Conservation (phyloP, 2,329 filamentous ascomycete genomes). For the Aspergillus pseudoglaucus region DNA sequence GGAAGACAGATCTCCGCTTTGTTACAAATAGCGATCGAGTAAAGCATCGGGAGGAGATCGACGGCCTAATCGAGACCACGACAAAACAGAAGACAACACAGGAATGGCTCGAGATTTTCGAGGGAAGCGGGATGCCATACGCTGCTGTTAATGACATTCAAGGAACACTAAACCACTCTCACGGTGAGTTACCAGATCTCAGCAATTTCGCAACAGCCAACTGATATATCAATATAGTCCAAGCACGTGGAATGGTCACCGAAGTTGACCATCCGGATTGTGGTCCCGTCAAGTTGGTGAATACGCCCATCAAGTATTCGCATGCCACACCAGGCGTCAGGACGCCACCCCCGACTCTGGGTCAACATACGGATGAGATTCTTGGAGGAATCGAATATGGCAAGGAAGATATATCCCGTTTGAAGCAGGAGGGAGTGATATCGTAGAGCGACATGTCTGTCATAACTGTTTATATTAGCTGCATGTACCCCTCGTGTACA, state of each 20-base stretch:
- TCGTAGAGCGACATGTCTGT: constrained; percentile 29
- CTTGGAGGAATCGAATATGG: constrained; percentile 56
- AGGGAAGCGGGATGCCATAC: constrained; percentile 90
- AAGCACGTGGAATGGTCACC: constrained; percentile 80
- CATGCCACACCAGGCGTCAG: constrained; percentile 70
- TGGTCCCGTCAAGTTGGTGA: constrained; percentile 82
- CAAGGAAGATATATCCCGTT: constrained; percentile 50
- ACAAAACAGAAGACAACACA: constrained; percentile 72
- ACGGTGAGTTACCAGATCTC: constrained; percentile 52
- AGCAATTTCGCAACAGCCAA: not conserved
- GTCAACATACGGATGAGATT: constrained; percentile 79
- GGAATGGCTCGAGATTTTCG: constrained; percentile 80
- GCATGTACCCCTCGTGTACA: not conserved
- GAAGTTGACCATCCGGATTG: constrained; percentile 78
- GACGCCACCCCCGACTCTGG: constrained; percentile 73
- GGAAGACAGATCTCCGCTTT: constrained; percentile 52
- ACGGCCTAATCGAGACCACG: constrained; percentile 68
- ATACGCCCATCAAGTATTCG: constrained; percentile 91
- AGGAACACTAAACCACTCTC: constrained; percentile 72
- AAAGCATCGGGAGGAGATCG: constrained; percentile 66
- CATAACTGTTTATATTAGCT: not conserved
- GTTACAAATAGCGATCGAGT: constrained; percentile 55
- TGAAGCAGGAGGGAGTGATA: constrained; percentile 64
- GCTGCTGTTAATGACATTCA: constrained; percentile 92
- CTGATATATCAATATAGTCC: constrained; percentile 36